Evolutionary conservation across 306 rosid genomes (phyloP).

Genomic region (Vigna nakashimae): DNA sequence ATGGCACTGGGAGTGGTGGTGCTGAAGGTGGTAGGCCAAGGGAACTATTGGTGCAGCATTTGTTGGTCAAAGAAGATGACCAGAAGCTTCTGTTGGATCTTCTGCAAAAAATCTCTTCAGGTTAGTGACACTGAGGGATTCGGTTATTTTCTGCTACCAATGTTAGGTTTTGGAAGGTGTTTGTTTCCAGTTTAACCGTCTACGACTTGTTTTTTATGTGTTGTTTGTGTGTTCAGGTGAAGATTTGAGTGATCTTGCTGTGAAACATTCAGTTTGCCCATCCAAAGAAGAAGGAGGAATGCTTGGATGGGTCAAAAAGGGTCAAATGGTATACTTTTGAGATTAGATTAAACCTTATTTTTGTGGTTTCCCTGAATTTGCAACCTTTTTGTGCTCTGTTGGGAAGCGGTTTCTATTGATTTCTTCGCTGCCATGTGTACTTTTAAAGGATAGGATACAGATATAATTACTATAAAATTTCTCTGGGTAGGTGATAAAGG

Average conservation of each 20-base stretch:
- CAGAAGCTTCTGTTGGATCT: slow-evolving; percentile 73
- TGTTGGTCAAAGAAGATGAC: slow-evolving; percentile 85
- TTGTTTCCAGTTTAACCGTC: background rate
- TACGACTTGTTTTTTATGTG: slow-evolving; percentile 16
- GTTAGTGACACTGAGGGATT: slow-evolving; percentile 46
- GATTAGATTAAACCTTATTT: slow-evolving; percentile 20
- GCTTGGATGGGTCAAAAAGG: slow-evolving; percentile 97
- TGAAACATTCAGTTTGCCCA: slow-evolving; percentile 82
- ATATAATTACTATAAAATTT: background rate
- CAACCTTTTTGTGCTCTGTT: slow-evolving; percentile 12
- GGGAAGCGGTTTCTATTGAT: background rate
- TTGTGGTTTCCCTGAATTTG: slow-evolving; percentile 7
- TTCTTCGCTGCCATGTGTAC: background rate
- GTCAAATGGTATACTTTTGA: slow-evolving; percentile 77
- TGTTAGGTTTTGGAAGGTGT: slow-evolving; percentile 25
- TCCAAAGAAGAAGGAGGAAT: slow-evolving; percentile 93
- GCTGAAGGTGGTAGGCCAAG: slow-evolving; percentile 53
- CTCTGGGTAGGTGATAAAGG: slow-evolving; percentile 8
- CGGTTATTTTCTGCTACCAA: background rate
- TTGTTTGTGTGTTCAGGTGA: slow-evolving; percentile 67
- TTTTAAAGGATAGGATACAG: background rate
- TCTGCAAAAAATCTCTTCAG: slow-evolving; percentile 69
- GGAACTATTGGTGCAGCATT: slow-evolving; percentile 92
- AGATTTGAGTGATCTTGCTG: slow-evolving; percentile 93
- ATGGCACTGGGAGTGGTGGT: slow-evolving; percentile 57